A percentile compares a stretch with the other conserved stretches of the same genome.
These are phyloP conservation scores for Cucumis cinereus DNA, from an alignment of 306 rosid genomes.

Conservation along the genomic window DNA sequence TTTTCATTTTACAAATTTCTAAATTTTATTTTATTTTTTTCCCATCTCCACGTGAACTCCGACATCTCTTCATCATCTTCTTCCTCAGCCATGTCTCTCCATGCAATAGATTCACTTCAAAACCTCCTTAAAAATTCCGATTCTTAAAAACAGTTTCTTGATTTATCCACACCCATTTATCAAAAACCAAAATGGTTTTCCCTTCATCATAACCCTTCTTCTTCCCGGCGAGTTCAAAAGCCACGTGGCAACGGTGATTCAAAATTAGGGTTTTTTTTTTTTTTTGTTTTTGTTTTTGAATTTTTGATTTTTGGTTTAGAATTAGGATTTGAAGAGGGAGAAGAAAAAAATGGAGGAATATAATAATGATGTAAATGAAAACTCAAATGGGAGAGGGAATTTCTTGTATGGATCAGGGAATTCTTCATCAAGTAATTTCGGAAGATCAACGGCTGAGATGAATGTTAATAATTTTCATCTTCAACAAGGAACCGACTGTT, in stretches of 20 bases:
- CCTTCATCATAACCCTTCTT: not conserved
- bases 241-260: not conserved
- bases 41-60: not conserved
- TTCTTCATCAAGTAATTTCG: slow-evolving; percentile 22
- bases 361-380: slow-evolving; percentile 47
- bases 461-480: slow-evolving; percentile 42
- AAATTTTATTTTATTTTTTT: not conserved
- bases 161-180: not conserved
- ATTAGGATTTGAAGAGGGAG: slow-evolving; percentile 1
- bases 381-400: slow-evolving; percentile 42
- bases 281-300: not conserved
- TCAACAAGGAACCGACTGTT: slow-evolving; percentile 47
- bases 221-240: not conserved
- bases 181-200: not conserved
- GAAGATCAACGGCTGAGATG: slow-evolving; percentile 29
- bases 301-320: too few relatives aligned
- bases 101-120: slow-evolving; percentile 10
- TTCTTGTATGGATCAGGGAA: slow-evolving; percentile 46
- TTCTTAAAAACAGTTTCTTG: not conserved
- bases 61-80: not conserved
- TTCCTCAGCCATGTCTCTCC: not conserved
- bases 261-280: not conserved
- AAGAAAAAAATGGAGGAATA: slow-evolving; percentile 42
- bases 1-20: not conserved
- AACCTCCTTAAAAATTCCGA: not conserved